phyloP scores from a whole-genome alignment of 228 moss, liverwort and hornwort genomes.

The Sphagnum fallax region DNA sequence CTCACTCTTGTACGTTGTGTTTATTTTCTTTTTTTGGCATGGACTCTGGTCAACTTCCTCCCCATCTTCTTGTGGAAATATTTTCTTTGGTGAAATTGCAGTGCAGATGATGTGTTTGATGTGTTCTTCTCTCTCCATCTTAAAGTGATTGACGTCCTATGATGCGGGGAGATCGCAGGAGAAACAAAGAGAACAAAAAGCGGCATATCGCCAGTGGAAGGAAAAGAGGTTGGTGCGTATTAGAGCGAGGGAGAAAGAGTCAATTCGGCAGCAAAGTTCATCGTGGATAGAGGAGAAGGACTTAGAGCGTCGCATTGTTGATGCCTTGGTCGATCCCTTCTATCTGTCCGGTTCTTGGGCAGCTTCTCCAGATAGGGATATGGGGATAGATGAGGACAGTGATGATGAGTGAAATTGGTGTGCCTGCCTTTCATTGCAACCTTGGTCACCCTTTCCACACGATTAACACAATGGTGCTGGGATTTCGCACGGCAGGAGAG shows the following conservation, averaged over 20 bases:
- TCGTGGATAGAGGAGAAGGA: slow-evolving; percentile 92
- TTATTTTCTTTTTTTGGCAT: background rate
- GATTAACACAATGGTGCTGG: too few relatives aligned
- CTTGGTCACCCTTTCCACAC: too few relatives aligned
- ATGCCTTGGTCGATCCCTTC: slow-evolving; percentile 85
- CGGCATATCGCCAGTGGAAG: slow-evolving; percentile 50
- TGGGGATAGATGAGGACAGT: slow-evolving; percentile 26
- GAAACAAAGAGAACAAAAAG: slow-evolving; percentile 64
- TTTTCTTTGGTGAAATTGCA: background rate
- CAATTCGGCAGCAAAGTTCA: slow-evolving; percentile 71
- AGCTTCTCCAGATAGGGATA: slow-evolving; percentile 49
- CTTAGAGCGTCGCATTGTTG: slow-evolving; percentile 81
- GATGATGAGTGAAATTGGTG: slow-evolving; percentile 16
- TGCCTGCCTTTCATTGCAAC: too few relatives aligned
- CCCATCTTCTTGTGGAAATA: background rate
- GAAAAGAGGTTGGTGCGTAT: slow-evolving; percentile 67
- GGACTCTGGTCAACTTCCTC: background rate
- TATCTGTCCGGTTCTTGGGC: slow-evolving; percentile 75
- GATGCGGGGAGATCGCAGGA: slow-evolving; percentile 28
- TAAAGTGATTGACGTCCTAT: background rate
- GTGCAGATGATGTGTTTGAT: background rate
- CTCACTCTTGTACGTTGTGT: slow-evolving; percentile 35
- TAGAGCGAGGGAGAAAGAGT: slow-evolving; percentile 41
- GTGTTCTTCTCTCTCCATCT: background rate
- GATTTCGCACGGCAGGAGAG: too few relatives aligned